Evolutionary conservation across 2,329 filamentous ascomycete genomes (phyloP).

Genomic region (Aspergillus pseudoterreus): DNA sequence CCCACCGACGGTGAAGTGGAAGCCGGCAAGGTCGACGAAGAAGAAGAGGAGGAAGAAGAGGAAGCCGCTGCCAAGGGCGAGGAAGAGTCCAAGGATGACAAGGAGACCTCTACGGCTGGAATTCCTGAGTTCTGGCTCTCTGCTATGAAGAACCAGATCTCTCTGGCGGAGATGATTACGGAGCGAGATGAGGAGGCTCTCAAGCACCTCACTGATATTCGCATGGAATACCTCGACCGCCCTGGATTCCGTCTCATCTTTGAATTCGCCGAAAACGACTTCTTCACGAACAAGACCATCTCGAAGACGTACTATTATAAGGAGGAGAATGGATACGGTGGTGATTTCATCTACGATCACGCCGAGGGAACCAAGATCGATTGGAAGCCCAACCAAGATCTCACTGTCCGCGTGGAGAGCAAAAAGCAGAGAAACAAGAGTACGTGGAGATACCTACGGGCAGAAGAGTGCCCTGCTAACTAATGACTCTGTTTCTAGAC

Average conservation of each 20-base stretch:
- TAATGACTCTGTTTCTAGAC: conserved; percentile 53
- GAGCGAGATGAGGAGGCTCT: conserved; percentile 93
- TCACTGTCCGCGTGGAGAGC: conserved; percentile 92
- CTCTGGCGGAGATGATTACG: conserved; percentile 96
- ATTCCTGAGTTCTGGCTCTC: conserved; percentile 99
- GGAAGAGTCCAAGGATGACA: conserved; percentile 45
- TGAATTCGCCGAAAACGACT: conserved; percentile 91
- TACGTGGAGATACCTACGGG: conserved; percentile 46
- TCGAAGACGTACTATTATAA: conserved; percentile 99
- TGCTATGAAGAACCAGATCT: conserved; percentile 99
- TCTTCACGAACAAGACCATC: conserved; percentile 94
- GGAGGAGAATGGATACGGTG: conserved; percentile 96
- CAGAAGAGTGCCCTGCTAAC: background rate
- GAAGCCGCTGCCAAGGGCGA: conserved; percentile 60
- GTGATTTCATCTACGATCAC: conserved; percentile 99
- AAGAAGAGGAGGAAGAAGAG: conserved; percentile 70
- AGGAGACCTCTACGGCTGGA: conserved; percentile 58
- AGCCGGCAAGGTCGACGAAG: conserved; percentile 76
- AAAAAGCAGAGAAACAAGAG: conserved; percentile 99
- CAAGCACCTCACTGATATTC: conserved; percentile 84
- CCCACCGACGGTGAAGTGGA: conserved; percentile 83
- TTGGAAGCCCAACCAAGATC: conserved; percentile 89
- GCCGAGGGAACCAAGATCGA: conserved; percentile 97
- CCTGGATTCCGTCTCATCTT: conserved; percentile 98
- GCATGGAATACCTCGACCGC: conserved; percentile 98